Base-by-base conservation (phyloP, 768 basidiomycete genomes). In the Phanerodontia chrysosporium region DNA sequence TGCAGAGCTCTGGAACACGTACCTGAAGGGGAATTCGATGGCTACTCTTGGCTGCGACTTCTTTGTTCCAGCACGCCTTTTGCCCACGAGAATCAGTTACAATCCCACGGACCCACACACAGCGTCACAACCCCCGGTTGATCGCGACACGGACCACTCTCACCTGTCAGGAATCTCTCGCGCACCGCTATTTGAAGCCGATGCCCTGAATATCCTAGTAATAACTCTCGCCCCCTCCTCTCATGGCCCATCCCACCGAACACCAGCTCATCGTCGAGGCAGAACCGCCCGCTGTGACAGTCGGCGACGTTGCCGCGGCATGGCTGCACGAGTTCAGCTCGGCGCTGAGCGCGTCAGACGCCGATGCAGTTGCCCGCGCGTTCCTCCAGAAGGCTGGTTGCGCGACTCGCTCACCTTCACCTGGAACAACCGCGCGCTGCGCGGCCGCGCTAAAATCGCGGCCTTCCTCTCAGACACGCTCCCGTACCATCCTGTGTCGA, bases 321-420 rank as follows among this genome's bases (percentile, higher is more conserved):
- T 77, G 75, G 75, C 66, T 77, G 2, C 30, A 55, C 1, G 30
- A 51, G n/a, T 73, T 73, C 58, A 59, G 66, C 29, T 24, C 39
- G 6, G 63, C 62, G 12, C 36, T 53, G 32, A 21, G 27, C n/a
- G 48, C 65, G 21, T 62, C 55, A 1, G 67, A 77, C 52, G 54
- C 64, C 8, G 57, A 65, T 1, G 68, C 60, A 2, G 60, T 71
- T 5, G 60, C 61, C 0, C 59, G 66, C 6, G 51, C 58, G 14
- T 74, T 79, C 63, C 67, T 71, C 65, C 71, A 0, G 57, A 68
- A 27, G 78, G 77, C 14, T 79, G 71, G 69, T 69, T 78, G 42
- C 70, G 77, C 4, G 78, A 81, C 61, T 51, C 75, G 28, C 72
- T 80, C 51, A 68, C 72, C 14, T 76, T 81, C 64, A 74, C 73